Conservation (phyloP, 306 rosid genomes). For the Vigna nakashimae region DNA sequence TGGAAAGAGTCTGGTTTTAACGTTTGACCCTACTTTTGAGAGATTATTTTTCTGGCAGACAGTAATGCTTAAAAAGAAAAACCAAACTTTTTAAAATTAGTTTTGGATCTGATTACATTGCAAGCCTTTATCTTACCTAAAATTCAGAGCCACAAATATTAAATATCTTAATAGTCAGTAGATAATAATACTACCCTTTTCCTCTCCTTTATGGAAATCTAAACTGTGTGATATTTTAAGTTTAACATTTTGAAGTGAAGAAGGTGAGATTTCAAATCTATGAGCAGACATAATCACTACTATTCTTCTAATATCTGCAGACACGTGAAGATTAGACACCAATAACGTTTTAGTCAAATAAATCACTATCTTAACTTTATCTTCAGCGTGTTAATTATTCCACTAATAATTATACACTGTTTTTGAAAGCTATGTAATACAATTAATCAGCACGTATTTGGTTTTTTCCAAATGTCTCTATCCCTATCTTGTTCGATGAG, state of each 20-base stretch:
- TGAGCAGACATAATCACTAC: background rate
- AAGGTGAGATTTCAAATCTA: background rate
- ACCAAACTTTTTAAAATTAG: slow-evolving; percentile 1
- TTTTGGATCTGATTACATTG: slow-evolving; percentile 1
- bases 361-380: slow-evolving; percentile 23
- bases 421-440: background rate
- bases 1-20: background rate
- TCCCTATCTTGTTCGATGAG: slow-evolving; percentile 22
- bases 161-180: background rate
- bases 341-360: slow-evolving; percentile 2
- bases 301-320: slow-evolving; percentile 14
- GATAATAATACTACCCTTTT: background rate
- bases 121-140: slow-evolving; percentile 3
- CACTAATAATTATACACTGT: background rate
- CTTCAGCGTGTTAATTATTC: background rate
- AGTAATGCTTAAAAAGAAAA: background rate
- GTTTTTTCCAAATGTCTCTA: slow-evolving; percentile 26
- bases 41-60: background rate
- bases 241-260: background rate
- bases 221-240: background rate
- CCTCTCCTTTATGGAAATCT: slow-evolving; percentile 2
- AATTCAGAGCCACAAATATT: slow-evolving; percentile 38
- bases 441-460: background rate
- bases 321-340: slow-evolving; percentile 44
- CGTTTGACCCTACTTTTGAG: background rate